Base-by-base conservation (phyloP, 352 stramenopile genomes). In the Phytophthora tentaculata region DNA sequence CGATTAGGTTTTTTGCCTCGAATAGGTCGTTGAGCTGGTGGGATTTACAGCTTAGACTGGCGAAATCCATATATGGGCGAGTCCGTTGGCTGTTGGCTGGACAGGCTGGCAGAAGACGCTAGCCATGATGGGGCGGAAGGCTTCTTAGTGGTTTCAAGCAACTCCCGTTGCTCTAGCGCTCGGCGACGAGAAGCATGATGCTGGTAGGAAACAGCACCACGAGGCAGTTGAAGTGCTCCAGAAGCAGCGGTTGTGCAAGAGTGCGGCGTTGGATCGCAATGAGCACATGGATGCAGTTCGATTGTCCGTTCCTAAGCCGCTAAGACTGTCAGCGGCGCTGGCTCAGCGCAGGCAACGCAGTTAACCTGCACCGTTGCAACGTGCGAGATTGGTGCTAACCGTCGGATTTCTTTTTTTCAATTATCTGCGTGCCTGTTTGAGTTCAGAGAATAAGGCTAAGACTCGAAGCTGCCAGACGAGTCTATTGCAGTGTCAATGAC, bases 71-170 rank as follows among this genome's bases (percentile, higher is more conserved):
- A 32, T 67, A 62, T 63, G 62, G 43, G 9, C 19, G 39, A 39
- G 47, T 32, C 37, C 23, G 44, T n/a, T n/a, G 9, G 53, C 48
- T 49, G 56, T 70, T 70, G 35, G 16, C 16, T 54, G 23, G 64
- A 71, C 50, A 71, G 64, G 56, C 56, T 50, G 56, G 23, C 32
- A 19, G 52, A 45, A 43, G 37, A 39, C 39, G 39, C 39, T 10
- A 32, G 32, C 39, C 5, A 29, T 56, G 47, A 69, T 61, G 65
- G 54, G 45, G 53, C 44, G 53, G 61, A 65, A 61, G 66, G 49
- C 69, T 73, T 69, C 66, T 26, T 20, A 69, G 53, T 53, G 41
- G 66, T 74, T 74, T 70, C 61, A 61, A 41, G 20, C 49, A 51
- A 41, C 47, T 43, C 22, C 41, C 26, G 6, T 1, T 28, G 19